Evolutionary conservation across 495 filamentous ascomycete genomes (phyloP), one percentile per base, ranked within the genome.

Genomic region (Choiromyces venosus): DNA sequence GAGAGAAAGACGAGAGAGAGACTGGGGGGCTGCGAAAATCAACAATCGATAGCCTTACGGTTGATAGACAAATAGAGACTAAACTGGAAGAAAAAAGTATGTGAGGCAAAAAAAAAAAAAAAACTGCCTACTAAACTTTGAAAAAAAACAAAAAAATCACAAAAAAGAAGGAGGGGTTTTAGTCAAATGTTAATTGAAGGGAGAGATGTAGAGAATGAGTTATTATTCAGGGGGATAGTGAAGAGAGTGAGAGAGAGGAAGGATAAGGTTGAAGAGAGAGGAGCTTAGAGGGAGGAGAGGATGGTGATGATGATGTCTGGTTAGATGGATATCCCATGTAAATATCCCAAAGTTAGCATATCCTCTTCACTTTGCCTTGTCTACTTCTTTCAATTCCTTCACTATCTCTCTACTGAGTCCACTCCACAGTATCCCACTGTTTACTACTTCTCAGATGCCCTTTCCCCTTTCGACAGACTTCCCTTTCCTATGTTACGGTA

Each of bases 301-400:
- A 29, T 29, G 8, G 14, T 29, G 46, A 12, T 29, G n/a, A 2
- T 56, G 52, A 21, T 29, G 70, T 37, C 69, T 73, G 71, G 66
- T 77, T 68, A 66, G 52, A 69, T 61, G 69, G 52, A 38, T 37
- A 67, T 56, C 56, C 52, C 64, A 14, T 68, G 38, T 37, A 69
- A 72, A 52, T 71, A 67, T 67, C 69, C 39, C 68, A n/a, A n/a
- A n/a, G n/a, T n/a, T 68, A 68, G 44, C 46, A 66, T 61, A 65
- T 68, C 52, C 64, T 66, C 65, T 67, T 67, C 65, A 76, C 38
- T 75, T 35, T 39, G n/a, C 46, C 46, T 29, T 16, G 25, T 67
- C 68, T 67, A 40, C 67, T n/a, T 67, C 74, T 65, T 69, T 66
- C 38, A 56, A 66, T 68, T 74, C 65, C 72, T 69, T 71, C 70